Conservation (phyloP, 257 asterid species). For the Solanum clarkiae region DNA sequence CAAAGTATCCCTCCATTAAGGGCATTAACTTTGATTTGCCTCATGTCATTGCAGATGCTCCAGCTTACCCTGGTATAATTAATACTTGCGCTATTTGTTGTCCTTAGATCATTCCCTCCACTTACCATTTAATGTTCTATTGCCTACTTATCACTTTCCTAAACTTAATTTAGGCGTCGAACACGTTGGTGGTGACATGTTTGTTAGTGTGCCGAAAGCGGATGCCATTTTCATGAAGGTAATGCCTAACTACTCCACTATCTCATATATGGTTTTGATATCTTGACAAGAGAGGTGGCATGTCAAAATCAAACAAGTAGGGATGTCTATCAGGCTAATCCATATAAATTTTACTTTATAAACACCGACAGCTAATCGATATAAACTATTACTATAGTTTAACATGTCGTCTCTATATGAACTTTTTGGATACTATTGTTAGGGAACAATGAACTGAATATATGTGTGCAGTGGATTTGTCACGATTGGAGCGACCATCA, state of each 20-base stretch:
- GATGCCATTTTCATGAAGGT: constrained; percentile 98
- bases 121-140: neutral
- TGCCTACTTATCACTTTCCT: neutral
- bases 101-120: no score
- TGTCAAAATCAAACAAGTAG: neutral
- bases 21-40: constrained; percentile 80
- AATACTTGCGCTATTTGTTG: neutral
- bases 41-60: constrained; percentile 69
- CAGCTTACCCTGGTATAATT: constrained; percentile 39
- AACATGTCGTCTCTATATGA: no score
- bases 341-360: neutral
- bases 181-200: constrained; percentile 94
- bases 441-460: neutral
- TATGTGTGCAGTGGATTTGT: constrained; percentile 59
- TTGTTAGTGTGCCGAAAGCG: constrained; percentile 60
- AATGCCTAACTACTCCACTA: neutral
- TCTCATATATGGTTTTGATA: no score
- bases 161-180: constrained; percentile 36
- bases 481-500: constrained; percentile 92
- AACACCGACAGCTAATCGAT: neutral
- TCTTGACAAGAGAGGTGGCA: neutral
- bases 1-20: constrained; percentile 49
- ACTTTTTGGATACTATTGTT: no score
- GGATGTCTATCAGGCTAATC: neutral
- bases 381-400: no score